A percentile compares a stretch with the other conserved stretches of the same genome.
Conservation (phyloP, 139 green algal species). For the Picocystis salinarum region DNA sequence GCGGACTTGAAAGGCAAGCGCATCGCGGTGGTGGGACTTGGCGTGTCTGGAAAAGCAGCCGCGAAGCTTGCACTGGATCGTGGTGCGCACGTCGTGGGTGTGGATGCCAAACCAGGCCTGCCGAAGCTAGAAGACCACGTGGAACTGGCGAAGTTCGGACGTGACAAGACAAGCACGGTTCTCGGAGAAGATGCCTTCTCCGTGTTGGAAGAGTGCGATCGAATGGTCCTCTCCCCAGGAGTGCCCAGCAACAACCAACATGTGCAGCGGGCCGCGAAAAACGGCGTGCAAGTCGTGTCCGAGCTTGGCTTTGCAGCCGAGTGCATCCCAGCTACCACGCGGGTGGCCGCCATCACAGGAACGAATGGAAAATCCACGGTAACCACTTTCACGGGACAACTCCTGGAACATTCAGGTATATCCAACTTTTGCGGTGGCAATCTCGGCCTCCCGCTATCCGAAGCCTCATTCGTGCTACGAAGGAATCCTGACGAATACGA, state of each 20-base stretch:
- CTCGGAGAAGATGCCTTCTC: conserved; percentile 6
- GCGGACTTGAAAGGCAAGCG: conserved; percentile 1
- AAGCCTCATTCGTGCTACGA: not conserved
- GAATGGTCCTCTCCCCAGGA: conserved; percentile 15
- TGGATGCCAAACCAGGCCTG: conserved; percentile 8
- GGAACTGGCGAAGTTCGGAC: not conserved
- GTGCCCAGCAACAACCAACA: conserved; percentile 10
- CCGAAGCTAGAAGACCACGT: conserved; percentile 9
- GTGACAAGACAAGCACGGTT: conserved; percentile 2
- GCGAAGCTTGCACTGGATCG: conserved; percentile 11
- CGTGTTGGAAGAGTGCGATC: not conserved
- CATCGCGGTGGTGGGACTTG: conserved; percentile 15
- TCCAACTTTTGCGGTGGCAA: conserved; percentile 16
- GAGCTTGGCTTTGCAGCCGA: conserved; percentile 23
- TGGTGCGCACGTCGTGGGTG: conserved; percentile 12
- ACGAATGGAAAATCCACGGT: conserved; percentile 32
- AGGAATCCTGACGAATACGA: not conserved
- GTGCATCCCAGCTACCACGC: conserved; percentile 1
- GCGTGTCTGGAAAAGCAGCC: conserved; percentile 13
- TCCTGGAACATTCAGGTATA: conserved; percentile 12
- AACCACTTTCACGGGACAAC: conserved; percentile 20
- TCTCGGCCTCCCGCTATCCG: conserved; percentile 17
- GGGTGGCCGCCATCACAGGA: conserved; percentile 20
- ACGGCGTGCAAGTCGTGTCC: conserved; percentile 17
- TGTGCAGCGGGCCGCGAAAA: conserved; percentile 1